Evolutionary conservation across 495 filamentous ascomycete species (phyloP), one percentile per base, ranked within the genome.

Genomic region (Pseudomonodictys pantanalensis): DNA sequence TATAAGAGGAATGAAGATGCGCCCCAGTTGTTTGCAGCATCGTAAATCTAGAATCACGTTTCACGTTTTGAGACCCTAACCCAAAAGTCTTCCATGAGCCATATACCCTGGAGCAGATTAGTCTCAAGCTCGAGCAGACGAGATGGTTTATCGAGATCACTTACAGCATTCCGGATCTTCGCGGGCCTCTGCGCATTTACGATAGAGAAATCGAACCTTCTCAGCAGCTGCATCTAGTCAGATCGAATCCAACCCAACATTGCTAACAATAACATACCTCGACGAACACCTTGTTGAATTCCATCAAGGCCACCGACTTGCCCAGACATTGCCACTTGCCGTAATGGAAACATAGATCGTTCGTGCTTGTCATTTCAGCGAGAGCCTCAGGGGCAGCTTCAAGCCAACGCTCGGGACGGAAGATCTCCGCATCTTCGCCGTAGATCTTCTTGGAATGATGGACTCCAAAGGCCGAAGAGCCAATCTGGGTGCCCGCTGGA

Each of bases 131-230:
- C n/a, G n/a, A n/a, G n/a, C n/a, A n/a, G n/a, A n/a, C n/a, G n/a
- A n/a, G n/a, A n/a, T n/a, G n/a, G n/a, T n/a, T n/a, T n/a, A n/a
- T n/a, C n/a, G n/a, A n/a, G n/a, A n/a, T n/a, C n/a, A n/a, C n/a
- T n/a, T n/a, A n/a, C n/a, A n/a, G n/a, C n/a, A n/a, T 64, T 64
- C 30, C 18, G 17, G 24, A 58, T 64, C 2, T 12, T 43, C 73
- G 70, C 79, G 9, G 81, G 79, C 20, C 56, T 67, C 41, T 66
- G 70, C 3, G 80, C 78, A 62, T 79, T 75, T 24, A 74, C 70
- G 9, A 83, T 60, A 11, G 76, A 72, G 45, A 82, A 74, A 50
- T 85, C 79, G 46, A 81, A 83, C 22, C 69, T 71, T 9, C 80
- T 71, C 18, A 85, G 55, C 11, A 83, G 69, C 50, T 65, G 26